phyloP scores from a whole-genome alignment of 2,329 filamentous ascomycete species.

The Neonectria punicea region DNA sequence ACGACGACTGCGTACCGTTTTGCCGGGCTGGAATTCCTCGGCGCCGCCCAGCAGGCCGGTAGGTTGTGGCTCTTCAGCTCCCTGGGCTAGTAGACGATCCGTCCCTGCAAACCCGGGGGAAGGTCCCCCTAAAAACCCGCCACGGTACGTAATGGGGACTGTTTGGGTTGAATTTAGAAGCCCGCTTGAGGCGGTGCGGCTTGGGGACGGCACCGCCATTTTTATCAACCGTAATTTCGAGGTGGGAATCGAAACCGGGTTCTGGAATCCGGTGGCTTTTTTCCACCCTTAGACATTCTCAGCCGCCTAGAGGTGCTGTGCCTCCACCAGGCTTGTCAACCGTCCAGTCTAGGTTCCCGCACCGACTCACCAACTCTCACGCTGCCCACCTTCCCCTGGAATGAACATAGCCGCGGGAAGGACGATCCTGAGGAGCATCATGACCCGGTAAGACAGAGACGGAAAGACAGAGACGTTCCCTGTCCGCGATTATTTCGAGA shows the following conservation, averaged over 20 bases:
- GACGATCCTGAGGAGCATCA: neutral
- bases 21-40: neutral
- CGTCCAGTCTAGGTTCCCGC: neutral
- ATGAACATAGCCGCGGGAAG: too few relatives aligned
- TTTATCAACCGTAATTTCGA: neutral
- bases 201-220: neutral
- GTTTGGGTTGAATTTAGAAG: neutral
- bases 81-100: conserved; percentile 10
- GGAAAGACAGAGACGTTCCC: neutral
- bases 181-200: conserved; percentile 3
- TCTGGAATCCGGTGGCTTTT: conserved; percentile 22
- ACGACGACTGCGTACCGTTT: neutral
- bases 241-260: conserved; percentile 10
- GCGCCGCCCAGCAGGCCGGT: neutral
- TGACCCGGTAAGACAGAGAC: neutral
- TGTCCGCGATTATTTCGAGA: neutral
- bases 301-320: neutral
- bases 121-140: neutral
- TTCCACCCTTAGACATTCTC: neutral
- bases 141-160: conserved; percentile 4
- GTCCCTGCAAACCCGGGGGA: conserved; percentile 18
- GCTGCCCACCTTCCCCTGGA: too few relatives aligned
- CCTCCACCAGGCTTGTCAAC: too few relatives aligned
- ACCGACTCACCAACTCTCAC: too few relatives aligned
- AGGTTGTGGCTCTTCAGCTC: conserved; percentile 18